phyloP scores from a whole-genome alignment of 1,284 basidiomycete genomes.

The Papiliotrema flavescens region DNA sequence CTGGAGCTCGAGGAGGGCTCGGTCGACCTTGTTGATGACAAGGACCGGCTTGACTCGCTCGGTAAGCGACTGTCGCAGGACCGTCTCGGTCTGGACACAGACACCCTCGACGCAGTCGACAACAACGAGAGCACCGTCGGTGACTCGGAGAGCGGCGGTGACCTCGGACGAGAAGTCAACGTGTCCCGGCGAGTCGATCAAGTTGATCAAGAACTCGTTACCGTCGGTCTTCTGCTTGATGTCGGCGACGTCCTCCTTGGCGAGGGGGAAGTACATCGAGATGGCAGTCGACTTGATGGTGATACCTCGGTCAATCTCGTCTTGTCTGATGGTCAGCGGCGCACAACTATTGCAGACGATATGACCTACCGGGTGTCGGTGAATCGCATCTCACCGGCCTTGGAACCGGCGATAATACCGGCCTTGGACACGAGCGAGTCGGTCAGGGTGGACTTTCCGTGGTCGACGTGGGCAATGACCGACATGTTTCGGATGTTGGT shows the following conservation, averaged over 20 bases:
- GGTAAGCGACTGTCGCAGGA: constrained; percentile 92
- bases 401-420: constrained; percentile 94
- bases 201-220: constrained; percentile 98
- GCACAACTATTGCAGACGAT: neutral
- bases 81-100: constrained; percentile 99
- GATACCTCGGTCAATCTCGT: constrained; percentile 81
- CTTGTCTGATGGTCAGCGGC: constrained; percentile 57
- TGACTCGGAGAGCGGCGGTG: constrained; percentile 98
- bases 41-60: constrained; percentile 99
- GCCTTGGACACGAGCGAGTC: constrained; percentile 99
- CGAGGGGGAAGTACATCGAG: constrained; percentile 89
- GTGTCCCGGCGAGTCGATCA: constrained; percentile 99
- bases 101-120: constrained; percentile 99
- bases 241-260: constrained; percentile 77
- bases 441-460: constrained; percentile 99
- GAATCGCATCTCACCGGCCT: constrained; percentile 96
- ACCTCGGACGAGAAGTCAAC: constrained; percentile 99
- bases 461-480: constrained; percentile 98
- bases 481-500: constrained; percentile 80
- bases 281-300: constrained; percentile 95
- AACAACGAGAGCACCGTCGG: constrained; percentile 96
- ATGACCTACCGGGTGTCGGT: constrained; percentile 74
- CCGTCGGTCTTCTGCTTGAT: constrained; percentile 94
- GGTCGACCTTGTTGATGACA: constrained; percentile 99
- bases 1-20: constrained; percentile 97